Conservation (phyloP, 73 alveolate genomes). For the Paramecium sexaurelia region DNA sequence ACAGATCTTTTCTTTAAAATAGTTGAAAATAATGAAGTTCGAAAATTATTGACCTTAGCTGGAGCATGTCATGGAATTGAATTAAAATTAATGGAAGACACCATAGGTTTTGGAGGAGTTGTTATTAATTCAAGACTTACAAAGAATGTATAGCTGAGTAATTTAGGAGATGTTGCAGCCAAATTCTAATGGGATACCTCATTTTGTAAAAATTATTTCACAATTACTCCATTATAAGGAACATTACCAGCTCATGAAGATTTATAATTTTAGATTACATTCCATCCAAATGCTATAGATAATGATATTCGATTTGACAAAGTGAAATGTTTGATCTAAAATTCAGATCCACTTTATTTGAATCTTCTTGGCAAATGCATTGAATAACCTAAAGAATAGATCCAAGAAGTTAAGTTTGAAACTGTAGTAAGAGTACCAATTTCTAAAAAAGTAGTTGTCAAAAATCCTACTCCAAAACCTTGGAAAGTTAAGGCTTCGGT, state of each 20-base stretch:
- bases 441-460: slow-evolving; percentile 87
- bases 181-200: slow-evolving; percentile 94
- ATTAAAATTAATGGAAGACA: slow-evolving; percentile 97
- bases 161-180: slow-evolving; percentile 98
- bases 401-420: slow-evolving; percentile 90
- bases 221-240: slow-evolving; percentile 96
- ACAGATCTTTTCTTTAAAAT: slow-evolving; percentile 88
- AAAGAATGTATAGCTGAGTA: slow-evolving; percentile 87
- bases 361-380: slow-evolving; percentile 93
- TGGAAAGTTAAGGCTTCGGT: slow-evolving; percentile 97
- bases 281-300: slow-evolving; percentile 97
- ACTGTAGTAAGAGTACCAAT: slow-evolving; percentile 95
- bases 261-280: slow-evolving; percentile 92
- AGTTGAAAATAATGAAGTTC: slow-evolving; percentile 92
- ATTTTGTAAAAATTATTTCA: slow-evolving; percentile 91
- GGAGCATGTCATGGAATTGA: slow-evolving; percentile 99
- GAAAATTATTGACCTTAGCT: slow-evolving; percentile 87
- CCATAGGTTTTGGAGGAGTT: slow-evolving; percentile 97
- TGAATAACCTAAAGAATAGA: slow-evolving; percentile 88
- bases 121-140: slow-evolving; percentile 91
- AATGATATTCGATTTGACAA: slow-evolving; percentile 89
- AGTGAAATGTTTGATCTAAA: slow-evolving; percentile 95
- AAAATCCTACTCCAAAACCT: slow-evolving; percentile 93
- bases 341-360: slow-evolving; percentile 91
- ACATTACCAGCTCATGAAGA: slow-evolving; percentile 97